Evolutionary conservation across 768 basidiomycete genomes (phyloP).

Genomic region (Lepiota venenata): DNA sequence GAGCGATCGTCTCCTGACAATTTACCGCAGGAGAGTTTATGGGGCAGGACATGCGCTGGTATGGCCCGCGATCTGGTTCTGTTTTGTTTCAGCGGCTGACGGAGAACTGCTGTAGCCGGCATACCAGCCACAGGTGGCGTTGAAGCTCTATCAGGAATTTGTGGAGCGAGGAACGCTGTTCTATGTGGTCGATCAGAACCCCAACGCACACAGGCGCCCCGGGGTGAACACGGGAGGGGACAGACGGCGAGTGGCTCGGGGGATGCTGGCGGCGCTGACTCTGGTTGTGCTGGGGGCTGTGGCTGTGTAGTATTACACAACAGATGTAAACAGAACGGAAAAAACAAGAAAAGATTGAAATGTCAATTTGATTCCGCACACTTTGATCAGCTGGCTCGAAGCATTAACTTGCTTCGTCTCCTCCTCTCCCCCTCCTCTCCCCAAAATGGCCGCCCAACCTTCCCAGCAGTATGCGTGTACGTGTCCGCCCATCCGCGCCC

Average conservation of each 20-base stretch:
- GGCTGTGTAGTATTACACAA: slow-evolving; percentile 1
- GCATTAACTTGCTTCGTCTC: slow-evolving; percentile 81
- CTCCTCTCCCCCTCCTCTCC: slow-evolving; percentile 29
- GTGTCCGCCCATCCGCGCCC: slow-evolving; percentile 28
- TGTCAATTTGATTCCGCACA: slow-evolving; percentile 1
- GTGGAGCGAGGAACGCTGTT: not conserved
- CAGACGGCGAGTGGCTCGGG: too few species aligned
- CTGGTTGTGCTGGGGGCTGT: not conserved
- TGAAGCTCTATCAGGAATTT: slow-evolving; percentile 4
- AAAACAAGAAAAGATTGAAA: slow-evolving; percentile 3
- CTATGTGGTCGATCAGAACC: not conserved
- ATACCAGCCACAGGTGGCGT: slow-evolving; percentile 2
- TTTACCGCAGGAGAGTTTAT: not conserved
- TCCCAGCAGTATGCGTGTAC: slow-evolving; percentile 86
- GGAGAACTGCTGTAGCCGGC: not conserved
- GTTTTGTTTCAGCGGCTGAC: not conserved
- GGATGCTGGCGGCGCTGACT: not conserved
- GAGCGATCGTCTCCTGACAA: not conserved
- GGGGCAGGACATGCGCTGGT: slow-evolving; percentile 7
- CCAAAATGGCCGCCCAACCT: slow-evolving; percentile 66
- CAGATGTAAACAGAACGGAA: slow-evolving; percentile 3
- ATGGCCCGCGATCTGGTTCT: not conserved
- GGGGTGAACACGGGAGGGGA: not conserved
- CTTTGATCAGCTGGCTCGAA: slow-evolving; percentile 37
- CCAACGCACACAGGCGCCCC: not conserved